These are phyloP conservation scores for Talaromyces piceae DNA, from an alignment of 2,329 filamentous ascomycete genomes.

Conservation along the genomic window DNA sequence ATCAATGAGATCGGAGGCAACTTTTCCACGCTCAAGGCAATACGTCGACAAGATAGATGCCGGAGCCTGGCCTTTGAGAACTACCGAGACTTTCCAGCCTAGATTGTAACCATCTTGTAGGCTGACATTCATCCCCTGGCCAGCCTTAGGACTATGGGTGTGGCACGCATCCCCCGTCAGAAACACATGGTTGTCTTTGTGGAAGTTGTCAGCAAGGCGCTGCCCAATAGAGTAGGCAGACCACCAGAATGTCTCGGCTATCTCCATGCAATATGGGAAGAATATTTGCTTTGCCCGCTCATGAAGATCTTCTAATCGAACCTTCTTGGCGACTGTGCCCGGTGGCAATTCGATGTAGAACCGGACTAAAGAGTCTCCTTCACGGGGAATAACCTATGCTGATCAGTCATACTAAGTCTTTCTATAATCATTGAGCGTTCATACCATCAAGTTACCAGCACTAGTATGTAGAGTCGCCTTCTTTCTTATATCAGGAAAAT, in stretches of 20 bases:
- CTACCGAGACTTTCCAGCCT: conserved; percentile 28
- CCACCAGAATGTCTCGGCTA: conserved; percentile 61
- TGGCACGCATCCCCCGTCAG: conserved; percentile 56
- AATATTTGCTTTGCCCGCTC: conserved; percentile 57
- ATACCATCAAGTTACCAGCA: conserved; percentile 49
- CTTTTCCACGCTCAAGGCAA: conserved; percentile 24
- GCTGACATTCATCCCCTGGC: conserved; percentile 30
- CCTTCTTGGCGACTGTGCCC: conserved; percentile 44
- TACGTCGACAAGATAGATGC: conserved; percentile 22
- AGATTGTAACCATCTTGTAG: conserved; percentile 32
- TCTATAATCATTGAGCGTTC: conserved; percentile 46
- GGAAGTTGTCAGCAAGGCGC: conserved; percentile 53
- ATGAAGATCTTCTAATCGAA: conserved; percentile 55
- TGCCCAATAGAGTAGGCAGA: conserved; percentile 63
- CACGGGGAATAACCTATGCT: conserved; percentile 42
- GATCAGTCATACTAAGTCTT: neutral
- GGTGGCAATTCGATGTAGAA: conserved; percentile 57
- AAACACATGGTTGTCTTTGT: conserved; percentile 54
- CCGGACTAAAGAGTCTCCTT: conserved; percentile 52
- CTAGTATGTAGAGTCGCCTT: conserved; percentile 43
- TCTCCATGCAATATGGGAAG: conserved; percentile 58
- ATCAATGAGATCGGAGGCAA: conserved; percentile 25
- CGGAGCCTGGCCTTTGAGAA: conserved; percentile 19
- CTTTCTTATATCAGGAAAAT: conserved; percentile 46
- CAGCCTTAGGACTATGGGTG: conserved; percentile 24